phyloP scores from a whole-genome alignment of 1,284 basidiomycete species.

The Leccinum discolor region DNA sequence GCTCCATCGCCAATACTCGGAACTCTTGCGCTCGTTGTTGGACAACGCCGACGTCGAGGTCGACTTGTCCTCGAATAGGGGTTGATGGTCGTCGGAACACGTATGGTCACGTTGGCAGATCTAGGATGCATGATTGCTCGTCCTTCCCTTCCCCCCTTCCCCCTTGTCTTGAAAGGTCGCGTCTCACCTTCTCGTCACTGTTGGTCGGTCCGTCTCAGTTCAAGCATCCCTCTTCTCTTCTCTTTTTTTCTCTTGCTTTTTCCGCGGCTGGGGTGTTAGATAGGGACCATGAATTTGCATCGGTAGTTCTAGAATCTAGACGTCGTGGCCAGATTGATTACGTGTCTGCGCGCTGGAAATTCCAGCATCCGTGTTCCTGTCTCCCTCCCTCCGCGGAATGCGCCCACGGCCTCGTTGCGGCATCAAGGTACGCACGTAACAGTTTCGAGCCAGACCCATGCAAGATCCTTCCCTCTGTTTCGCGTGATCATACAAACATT shows the following conservation, averaged over 20 bases:
- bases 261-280: not conserved
- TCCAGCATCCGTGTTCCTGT: not conserved
- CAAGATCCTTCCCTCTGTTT: not conserved
- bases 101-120: not conserved
- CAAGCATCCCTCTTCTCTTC: not conserved
- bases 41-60: slow-evolving; percentile 49
- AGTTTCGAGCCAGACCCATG: not conserved
- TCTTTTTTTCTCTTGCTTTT: not conserved
- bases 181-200: not conserved
- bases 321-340: not conserved
- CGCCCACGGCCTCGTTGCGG: not conserved
- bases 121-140: not conserved
- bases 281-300: not conserved
- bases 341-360: not conserved
- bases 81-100: not conserved
- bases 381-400: not conserved
- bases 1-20: slow-evolving; percentile 61
- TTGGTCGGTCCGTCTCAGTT: not conserved
- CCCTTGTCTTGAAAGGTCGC: not conserved
- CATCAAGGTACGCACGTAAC: not conserved
- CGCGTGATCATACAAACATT: not conserved
- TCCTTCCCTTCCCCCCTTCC: not conserved
- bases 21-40: slow-evolving; percentile 60
- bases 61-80: slow-evolving; percentile 11
- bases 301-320: not conserved